Base-by-base conservation (phyloP, 352 stramenopile genomes). In the Phytophthora foliorum region DNA sequence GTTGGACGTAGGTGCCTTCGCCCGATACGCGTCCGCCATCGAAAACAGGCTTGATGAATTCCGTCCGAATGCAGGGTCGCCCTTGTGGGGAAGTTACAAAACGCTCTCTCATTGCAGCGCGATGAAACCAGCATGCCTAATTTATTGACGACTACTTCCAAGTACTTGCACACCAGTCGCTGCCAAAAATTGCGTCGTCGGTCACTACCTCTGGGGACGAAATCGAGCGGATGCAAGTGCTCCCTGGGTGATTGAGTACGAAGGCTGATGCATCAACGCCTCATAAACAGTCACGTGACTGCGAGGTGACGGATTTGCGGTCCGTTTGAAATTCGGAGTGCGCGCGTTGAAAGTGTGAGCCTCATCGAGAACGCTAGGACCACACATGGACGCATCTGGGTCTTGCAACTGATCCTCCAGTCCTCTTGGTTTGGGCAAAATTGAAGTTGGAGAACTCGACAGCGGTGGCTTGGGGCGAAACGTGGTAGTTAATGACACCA, bases 11-110 rank as follows among this genome's bases (percentile, higher is more conserved):
- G 61, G 39, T n/a, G 27, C 61, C 36, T 67, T 72, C 16, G 68
- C 14, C n/a, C 75, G 75, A 41, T 65, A 46, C 9, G 69, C 36
- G 38, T 83, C 75, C 41, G 72, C 68, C 75, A 83, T 83, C 3
- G n/a, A 9, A 51, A 19, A 7, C 19, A 45, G 38, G n/a, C 17
- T 3, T 11, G 7, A 27, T 36, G 19, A 48, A 53, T 24, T 29
- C n/a, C 19, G 45, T 41, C 21, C 13, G 29, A 7, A 32, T 50
- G 56, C 48, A 67, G 57, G 41, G 63, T 52, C 63, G 57, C 49
- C 21, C 29, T 41, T 31, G 44, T 11, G 36, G 13, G 31, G 48
- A 52, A 54, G 63, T 71, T 71, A 57, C 63, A 67, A 71, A 71
- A 71, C 63, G 62, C 38, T 63, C 41, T 50, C 11, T n/a, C n/a